Conservation (phyloP, 78 protist species). For the Diacronema lutheri region DNA sequence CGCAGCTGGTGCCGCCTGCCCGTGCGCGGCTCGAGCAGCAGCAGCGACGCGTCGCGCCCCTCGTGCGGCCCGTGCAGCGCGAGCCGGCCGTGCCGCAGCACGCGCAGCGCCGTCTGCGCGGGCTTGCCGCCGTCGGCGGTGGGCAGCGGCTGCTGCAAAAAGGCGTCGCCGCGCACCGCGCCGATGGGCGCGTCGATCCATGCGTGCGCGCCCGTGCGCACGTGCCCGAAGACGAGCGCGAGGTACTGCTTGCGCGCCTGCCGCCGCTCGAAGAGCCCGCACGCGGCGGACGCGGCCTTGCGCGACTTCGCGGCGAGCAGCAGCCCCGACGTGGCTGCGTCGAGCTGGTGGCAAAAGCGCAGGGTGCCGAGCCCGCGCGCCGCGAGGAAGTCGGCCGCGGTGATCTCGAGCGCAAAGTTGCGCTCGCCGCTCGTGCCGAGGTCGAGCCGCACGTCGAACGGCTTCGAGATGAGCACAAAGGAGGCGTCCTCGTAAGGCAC, state of each 20-base stretch:
- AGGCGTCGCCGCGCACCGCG: not conserved
- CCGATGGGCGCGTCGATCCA: too few relatives aligned
- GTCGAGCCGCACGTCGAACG: too few relatives aligned
- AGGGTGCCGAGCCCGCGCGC: too few relatives aligned
- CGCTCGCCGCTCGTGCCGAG: too few relatives aligned
- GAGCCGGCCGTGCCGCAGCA: not conserved
- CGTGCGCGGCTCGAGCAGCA: not conserved
- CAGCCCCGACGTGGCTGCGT: not conserved
- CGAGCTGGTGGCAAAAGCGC: not conserved
- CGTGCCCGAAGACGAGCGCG: not conserved
- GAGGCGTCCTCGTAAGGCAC: too few relatives aligned
- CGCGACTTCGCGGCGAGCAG: not conserved
- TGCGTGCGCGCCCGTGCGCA: not conserved
- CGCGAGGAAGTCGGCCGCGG: too few relatives aligned
- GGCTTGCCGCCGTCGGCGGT: too few relatives aligned
- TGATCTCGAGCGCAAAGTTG: too few relatives aligned
- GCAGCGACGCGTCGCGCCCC: not conserved
- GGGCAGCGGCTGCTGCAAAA: not conserved
- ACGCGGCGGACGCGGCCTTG: not conserved
- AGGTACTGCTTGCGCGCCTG: not conserved
- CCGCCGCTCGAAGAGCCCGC: not conserved
- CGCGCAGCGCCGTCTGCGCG: not conserved
- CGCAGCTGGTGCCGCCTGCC: slow-evolving; percentile 14
- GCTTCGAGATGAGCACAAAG: too few relatives aligned
- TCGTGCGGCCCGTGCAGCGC: too few relatives aligned